Conservation (phyloP, 257 asterid species). For the Thymus quinquecostatus region DNA sequence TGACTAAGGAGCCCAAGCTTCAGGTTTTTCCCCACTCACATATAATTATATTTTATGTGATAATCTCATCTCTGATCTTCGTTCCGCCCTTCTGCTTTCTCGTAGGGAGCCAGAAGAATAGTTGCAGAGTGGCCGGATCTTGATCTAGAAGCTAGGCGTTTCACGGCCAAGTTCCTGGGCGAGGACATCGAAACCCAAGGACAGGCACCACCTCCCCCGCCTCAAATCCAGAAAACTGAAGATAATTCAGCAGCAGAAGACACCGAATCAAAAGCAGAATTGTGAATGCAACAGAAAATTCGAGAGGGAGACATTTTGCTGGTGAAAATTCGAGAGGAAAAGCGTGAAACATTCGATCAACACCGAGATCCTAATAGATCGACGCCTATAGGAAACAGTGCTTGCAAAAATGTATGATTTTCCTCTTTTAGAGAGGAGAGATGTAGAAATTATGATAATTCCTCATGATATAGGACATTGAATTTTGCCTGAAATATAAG, state of each 20-base stretch:
- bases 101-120: constrained; percentile 93
- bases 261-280: constrained; percentile 72
- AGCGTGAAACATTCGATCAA: background rate
- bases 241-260: constrained; percentile 53
- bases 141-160: constrained; percentile 80
- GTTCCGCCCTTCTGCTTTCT: constrained; percentile 11
- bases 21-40: constrained; percentile 53
- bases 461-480: constrained; percentile 26
- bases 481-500: constrained; percentile 31
- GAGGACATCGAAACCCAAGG: constrained; percentile 63
- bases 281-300: constrained; percentile 42
- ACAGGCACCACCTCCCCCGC: constrained; percentile 39
- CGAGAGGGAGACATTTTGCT: background rate
- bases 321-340: constrained; percentile 4
- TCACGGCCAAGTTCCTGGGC: constrained; percentile 76
- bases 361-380: background rate
- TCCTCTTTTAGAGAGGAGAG: background rate
- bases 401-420: background rate
- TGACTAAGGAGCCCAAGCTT: constrained; percentile 99
- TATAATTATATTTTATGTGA: background rate
- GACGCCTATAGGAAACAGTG: background rate
- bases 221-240: constrained; percentile 26
- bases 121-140: constrained; percentile 98
- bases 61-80: constrained; percentile 4
- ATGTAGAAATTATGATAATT: background rate